Conservation (phyloP, 78 protist genomes). For the Emiliania huxleyi region DNA sequence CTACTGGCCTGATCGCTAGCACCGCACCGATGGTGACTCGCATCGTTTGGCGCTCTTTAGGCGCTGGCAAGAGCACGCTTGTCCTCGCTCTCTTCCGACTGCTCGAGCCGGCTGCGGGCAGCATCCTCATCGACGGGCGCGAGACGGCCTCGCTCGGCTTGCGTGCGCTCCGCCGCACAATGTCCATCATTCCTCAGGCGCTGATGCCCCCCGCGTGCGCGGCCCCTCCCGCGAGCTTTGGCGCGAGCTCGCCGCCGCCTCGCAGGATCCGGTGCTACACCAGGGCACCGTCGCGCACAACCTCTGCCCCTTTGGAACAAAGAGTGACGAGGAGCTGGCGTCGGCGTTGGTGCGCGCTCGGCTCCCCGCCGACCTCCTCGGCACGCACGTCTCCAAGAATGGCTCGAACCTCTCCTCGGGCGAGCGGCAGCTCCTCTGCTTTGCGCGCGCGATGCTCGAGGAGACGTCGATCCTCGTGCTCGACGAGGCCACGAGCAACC, state of each 20-base stretch:
- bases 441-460: slow-evolving; percentile 81
- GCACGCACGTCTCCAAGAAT: not conserved
- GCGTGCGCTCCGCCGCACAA: not conserved
- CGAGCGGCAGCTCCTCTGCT: slow-evolving; percentile 85
- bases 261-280: slow-evolving; percentile 54
- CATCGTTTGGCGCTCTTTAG: too few relatives aligned
- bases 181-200: slow-evolving; percentile 38
- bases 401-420: slow-evolving; percentile 80
- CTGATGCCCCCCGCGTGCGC: too few relatives aligned
- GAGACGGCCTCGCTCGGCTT: not conserved
- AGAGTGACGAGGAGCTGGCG: slow-evolving; percentile 64
- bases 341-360: slow-evolving; percentile 64
- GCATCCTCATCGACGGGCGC: slow-evolving; percentile 12
- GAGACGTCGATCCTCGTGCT: slow-evolving; percentile 50
- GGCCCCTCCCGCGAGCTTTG: too few relatives aligned
- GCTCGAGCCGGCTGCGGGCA: slow-evolving; percentile 27
- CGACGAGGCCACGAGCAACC: slow-evolving; percentile 72
- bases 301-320: slow-evolving; percentile 38
- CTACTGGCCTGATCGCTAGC: too few relatives aligned
- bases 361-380: not conserved
- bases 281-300: slow-evolving; percentile 45
- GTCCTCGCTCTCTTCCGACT: slow-evolving; percentile 33
- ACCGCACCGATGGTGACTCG: too few relatives aligned
- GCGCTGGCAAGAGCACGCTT: slow-evolving; percentile 39
- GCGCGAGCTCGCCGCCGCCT: too few relatives aligned